These are phyloP conservation scores for Paramecium bursaria DNA, from an alignment of 73 alveolate genomes.

Conservation along the genomic window DNA sequence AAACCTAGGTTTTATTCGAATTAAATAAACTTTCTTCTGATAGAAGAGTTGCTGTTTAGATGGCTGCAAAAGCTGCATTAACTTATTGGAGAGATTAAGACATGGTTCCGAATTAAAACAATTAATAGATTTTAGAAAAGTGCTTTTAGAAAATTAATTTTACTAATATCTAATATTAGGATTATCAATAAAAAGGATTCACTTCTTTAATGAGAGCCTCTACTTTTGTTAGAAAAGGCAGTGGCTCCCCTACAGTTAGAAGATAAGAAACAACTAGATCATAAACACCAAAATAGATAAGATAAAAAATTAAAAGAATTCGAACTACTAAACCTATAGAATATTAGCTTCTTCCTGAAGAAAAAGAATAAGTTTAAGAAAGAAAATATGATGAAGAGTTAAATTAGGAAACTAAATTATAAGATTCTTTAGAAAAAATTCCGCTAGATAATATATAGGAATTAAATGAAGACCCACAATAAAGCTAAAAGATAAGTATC, in stretches of 20 bases:
- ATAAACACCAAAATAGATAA: too few species aligned
- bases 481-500: too few species aligned
- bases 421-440: too few species aligned
- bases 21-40: slow-evolving; percentile 2
- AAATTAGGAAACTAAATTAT: too few species aligned
- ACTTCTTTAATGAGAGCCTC: slow-evolving; percentile 11
- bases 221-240: slow-evolving; percentile 26
- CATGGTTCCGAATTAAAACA: not conserved
- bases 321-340: too few species aligned
- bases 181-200: slow-evolving; percentile 35
- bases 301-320: too few species aligned
- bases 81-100: slow-evolving; percentile 30
- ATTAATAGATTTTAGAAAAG: not conserved
- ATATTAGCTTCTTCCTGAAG: too few species aligned
- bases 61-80: slow-evolving; percentile 11
- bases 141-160: slow-evolving; percentile 12
- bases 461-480: too few species aligned
- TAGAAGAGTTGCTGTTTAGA: slow-evolving; percentile 12
- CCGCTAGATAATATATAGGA: too few species aligned
- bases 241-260: slow-evolving; percentile 33
- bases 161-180: not conserved
- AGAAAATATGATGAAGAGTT: too few species aligned
- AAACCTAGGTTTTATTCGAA: slow-evolving; percentile 7
- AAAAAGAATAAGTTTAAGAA: too few species aligned
- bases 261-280: too few species aligned